A percentile compares a stretch with the other conserved stretches of the same genome.
Conservation (phyloP, 441 rosid species). For the Geranium incanum region DNA sequence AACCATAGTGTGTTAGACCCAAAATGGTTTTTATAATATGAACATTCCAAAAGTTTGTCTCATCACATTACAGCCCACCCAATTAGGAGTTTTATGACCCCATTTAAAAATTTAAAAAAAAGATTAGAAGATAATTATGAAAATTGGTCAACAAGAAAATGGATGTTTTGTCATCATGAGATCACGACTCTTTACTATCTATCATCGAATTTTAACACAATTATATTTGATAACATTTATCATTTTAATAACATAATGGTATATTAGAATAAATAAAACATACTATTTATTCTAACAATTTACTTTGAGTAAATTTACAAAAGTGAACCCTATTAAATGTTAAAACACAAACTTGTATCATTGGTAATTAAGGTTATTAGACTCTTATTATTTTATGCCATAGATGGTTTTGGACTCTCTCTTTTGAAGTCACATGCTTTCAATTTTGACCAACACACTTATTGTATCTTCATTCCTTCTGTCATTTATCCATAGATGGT, state of each 20-base stretch:
- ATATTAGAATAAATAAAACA: too few species aligned
- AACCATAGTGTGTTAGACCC: not conserved
- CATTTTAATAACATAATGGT: too few species aligned
- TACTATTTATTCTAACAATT: too few species aligned
- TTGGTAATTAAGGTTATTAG: too few species aligned
- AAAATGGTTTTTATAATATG: not conserved
- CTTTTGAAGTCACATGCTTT: not conserved
- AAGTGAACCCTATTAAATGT: too few species aligned
- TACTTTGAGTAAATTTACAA: too few species aligned
- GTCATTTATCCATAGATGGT: not conserved
- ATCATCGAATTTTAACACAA: too few species aligned
- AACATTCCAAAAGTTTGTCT: not conserved
- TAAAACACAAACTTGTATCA: too few species aligned
- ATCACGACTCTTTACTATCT: not conserved
- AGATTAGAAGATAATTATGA: not conserved
- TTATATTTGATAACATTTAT: too few species aligned
- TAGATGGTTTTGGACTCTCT: not conserved
- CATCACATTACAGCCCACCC: not conserved
- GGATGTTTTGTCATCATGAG: not conserved
- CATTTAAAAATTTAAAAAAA: not conserved
- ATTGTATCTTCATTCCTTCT: not conserved
- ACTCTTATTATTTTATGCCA: too few species aligned
- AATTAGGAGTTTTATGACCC: not conserved
- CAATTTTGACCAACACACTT: not conserved
- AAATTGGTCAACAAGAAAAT: slow-evolving; percentile 1